A percentile compares a stretch with the other conserved stretches of the same genome.
phyloP scores from a whole-genome alignment of 1,284 basidiomycete genomes.

The Salmacisia buchloeana region DNA sequence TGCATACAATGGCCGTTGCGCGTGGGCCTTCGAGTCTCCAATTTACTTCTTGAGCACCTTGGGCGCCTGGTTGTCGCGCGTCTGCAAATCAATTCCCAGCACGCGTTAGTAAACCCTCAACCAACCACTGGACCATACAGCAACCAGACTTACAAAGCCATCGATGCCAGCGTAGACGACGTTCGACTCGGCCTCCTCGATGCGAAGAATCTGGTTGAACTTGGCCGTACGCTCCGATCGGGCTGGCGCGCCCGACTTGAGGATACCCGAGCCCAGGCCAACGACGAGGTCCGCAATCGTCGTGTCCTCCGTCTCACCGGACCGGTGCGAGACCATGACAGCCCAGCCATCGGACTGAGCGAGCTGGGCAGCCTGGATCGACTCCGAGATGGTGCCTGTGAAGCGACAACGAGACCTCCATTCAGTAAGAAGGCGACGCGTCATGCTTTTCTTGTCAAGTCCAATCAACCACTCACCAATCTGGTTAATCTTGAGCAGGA shows the following conservation, averaged over 20 bases:
- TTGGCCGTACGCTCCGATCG: conserved; percentile 90
- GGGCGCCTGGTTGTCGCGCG: conserved; percentile 17
- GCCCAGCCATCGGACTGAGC: conserved; percentile 95
- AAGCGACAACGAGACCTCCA: neutral
- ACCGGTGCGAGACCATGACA: conserved; percentile 99
- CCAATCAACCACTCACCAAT: conserved; percentile 59
- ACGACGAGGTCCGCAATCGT: conserved; percentile 96
- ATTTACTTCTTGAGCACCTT: conserved; percentile 15
- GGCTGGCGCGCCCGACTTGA: conserved; percentile 96
- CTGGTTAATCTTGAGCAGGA: conserved; percentile 89
- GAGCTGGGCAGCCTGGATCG: conserved; percentile 93
- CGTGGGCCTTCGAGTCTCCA: too few species aligned
- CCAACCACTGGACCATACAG: neutral
- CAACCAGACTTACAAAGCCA: conserved; percentile 26
- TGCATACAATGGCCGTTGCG: neutral
- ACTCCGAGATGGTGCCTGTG: conserved; percentile 85
- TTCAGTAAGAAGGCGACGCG: too few species aligned
- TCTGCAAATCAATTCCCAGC: conserved; percentile 6
- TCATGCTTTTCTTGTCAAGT: neutral
- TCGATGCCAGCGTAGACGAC: conserved; percentile 45
- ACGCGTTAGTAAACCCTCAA: neutral
- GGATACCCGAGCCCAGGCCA: conserved; percentile 86
- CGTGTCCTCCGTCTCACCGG: conserved; percentile 65
- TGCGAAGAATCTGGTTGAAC: conserved; percentile 51
- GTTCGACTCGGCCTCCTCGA: conserved; percentile 39